Conservation (phyloP, 2,329 filamentous ascomycete genomes). For the Penicillium sp. region DNA sequence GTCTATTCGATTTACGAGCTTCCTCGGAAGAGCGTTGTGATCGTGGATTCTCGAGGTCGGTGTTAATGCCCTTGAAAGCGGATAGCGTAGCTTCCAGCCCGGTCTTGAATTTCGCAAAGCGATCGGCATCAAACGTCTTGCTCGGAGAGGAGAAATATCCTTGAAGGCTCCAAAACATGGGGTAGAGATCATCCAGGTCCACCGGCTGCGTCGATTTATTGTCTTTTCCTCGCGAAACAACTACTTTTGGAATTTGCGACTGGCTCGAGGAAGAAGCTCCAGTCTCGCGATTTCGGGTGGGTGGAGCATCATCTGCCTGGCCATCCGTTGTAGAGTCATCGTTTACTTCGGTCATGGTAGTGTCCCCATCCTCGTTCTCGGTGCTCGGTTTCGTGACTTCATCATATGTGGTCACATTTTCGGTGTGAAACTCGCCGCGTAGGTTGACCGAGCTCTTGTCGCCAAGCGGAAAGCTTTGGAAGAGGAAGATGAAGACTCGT, state of each 20-base stretch:
- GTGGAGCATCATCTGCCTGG: conserved; percentile 29
- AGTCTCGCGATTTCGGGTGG: conserved; percentile 20
- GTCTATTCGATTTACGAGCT: conserved; percentile 67
- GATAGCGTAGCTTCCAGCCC: conserved; percentile 66
- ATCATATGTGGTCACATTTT: conserved; percentile 90
- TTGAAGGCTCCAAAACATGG: conserved; percentile 92
- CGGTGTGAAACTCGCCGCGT: conserved; percentile 91
- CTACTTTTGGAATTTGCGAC: conserved; percentile 29
- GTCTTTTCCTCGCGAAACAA: conserved; percentile 26
- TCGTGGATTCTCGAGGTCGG: conserved; percentile 70
- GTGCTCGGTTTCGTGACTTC: conserved; percentile 49
- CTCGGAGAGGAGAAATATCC: conserved; percentile 90
- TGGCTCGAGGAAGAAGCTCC: conserved; percentile 18
- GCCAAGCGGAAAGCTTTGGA: conserved; percentile 94
- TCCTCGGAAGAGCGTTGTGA: conserved; percentile 64
- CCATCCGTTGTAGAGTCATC: conserved; percentile 38
- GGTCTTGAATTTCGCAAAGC: conserved; percentile 69
- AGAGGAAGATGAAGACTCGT: conserved; percentile 96
- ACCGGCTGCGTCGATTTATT: conserved; percentile 49
- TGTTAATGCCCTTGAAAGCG: conserved; percentile 75
- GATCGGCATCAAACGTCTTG: conserved; percentile 71
- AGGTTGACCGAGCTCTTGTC: conserved; percentile 98
- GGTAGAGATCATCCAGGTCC: conserved; percentile 77
- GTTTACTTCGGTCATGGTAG: conserved; percentile 58
- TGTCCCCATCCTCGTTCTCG: conserved; percentile 65